Percentiles rank a stretch among this genome's conserved stretches.
Conservation (phyloP, 306 rosid species). For the Quercus suber region DNA sequence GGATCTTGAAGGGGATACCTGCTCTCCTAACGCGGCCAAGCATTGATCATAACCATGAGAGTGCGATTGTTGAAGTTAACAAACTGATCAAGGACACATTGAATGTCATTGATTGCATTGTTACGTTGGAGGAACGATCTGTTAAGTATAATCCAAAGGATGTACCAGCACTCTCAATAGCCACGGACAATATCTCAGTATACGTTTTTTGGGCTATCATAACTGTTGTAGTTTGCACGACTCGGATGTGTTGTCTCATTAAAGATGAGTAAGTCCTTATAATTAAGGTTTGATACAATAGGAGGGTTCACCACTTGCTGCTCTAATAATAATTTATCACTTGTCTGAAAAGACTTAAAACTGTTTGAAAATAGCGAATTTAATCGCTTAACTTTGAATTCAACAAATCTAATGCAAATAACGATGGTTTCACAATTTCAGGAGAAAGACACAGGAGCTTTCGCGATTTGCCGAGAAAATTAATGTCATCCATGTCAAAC, state of each 20-base stretch:
- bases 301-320: no score
- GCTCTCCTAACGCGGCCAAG: conserved; percentile 30
- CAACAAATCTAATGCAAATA: no score
- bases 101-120: conserved; percentile 43
- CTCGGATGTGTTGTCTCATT: conserved; percentile 41
- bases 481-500: no score
- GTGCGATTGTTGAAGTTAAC: conserved; percentile 47
- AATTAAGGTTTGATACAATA: no score
- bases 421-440: no score
- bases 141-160: conserved; percentile 26
- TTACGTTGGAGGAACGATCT: conserved; percentile 39
- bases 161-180: conserved; percentile 36
- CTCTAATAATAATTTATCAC: no score
- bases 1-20: conserved; percentile 50
- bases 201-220: conserved; percentile 65
- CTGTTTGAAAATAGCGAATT: no score
- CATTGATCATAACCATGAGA: conserved; percentile 28
- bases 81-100: conserved; percentile 38
- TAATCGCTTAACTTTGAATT: no score
- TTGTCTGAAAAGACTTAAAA: no score
- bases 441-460: no score
- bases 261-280: conserved; percentile 37
- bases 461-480: no score
- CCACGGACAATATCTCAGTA: conserved; percentile 37
- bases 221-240: conserved; percentile 42